A percentile compares a stretch with the other conserved stretches of the same genome.
These are phyloP conservation scores for Phytophthora nicotianae DNA, from an alignment of 352 stramenopile genomes.

Conservation along the genomic window DNA sequence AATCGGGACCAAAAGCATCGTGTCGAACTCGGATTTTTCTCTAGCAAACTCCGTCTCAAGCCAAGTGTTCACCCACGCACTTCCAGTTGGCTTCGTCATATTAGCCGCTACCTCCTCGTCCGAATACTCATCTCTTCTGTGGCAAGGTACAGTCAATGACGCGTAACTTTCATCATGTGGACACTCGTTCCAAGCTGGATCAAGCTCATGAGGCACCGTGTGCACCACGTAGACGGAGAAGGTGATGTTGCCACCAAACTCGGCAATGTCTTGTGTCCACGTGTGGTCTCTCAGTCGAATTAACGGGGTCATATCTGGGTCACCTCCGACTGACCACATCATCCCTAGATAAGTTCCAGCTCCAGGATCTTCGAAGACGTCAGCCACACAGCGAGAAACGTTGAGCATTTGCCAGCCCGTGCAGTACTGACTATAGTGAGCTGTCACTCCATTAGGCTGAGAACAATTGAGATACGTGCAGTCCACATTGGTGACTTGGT, in stretches of 20 bases:
- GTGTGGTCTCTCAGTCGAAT: conserved; percentile 28
- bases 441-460: conserved; percentile 20
- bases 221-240: conserved; percentile 34
- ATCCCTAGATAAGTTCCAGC: conserved; percentile 9
- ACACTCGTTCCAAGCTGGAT: conserved; percentile 19
- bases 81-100: too few species aligned
- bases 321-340: conserved; percentile 32
- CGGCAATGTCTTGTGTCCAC: conserved; percentile 16
- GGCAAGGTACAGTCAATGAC: too few species aligned
- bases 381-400: conserved; percentile 32
- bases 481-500: conserved; percentile 9
- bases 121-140: too few species aligned
- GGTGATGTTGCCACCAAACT: conserved; percentile 3
- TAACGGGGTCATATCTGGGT: conserved; percentile 18
- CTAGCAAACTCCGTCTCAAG: too few species aligned
- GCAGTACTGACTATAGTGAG: conserved; percentile 29
- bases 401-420: conserved; percentile 39
- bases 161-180: too few species aligned
- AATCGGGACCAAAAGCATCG: too few species aligned
- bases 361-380: conserved; percentile 14
- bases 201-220: conserved; percentile 9
- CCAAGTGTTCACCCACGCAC: too few species aligned
- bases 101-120: too few species aligned
- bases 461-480: conserved; percentile 31
- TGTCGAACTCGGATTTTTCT: too few species aligned